A percentile compares a stretch with the other conserved stretches of the same genome.
Evolutionary conservation across 805 yeast species (phyloP).

Genomic region (Wickerhamomyces silvicola): DNA sequence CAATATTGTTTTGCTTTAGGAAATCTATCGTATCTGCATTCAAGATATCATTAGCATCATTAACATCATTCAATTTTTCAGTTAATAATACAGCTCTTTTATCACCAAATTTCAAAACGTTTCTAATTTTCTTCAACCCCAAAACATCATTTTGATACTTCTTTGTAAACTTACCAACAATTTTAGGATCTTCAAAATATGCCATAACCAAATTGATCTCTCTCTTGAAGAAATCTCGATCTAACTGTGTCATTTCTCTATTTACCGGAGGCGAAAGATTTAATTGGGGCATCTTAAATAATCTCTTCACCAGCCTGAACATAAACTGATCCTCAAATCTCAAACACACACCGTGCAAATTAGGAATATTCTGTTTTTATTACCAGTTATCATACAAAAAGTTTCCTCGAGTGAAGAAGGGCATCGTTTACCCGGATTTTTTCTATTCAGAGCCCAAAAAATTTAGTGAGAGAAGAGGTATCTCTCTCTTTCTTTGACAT

Average conservation of each 20-base stretch:
- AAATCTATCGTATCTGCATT: conserved; percentile 37
- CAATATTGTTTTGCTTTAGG: conserved; percentile 41
- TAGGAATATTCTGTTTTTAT: too few species aligned
- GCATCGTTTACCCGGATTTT: too few species aligned
- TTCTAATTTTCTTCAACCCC: conserved; percentile 62
- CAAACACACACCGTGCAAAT: too few species aligned
- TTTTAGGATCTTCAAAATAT: conserved; percentile 57
- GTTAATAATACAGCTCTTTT: conserved; percentile 47
- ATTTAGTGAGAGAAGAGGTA: too few species aligned
- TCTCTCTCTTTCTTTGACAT: conserved; percentile 7
- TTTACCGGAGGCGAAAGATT: conserved; percentile 56
- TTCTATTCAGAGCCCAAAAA: too few species aligned
- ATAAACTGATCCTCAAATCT: too few species aligned
- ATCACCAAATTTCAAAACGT: conserved; percentile 43
- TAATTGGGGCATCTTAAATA: conserved; percentile 6
- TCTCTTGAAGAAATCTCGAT: conserved; percentile 55
- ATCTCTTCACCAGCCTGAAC: too few species aligned
- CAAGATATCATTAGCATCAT: conserved; percentile 32
- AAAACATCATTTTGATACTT: conserved; percentile 53
- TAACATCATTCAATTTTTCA: conserved; percentile 38
- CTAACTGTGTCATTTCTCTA: conserved; percentile 57
- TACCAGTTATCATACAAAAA: too few species aligned
- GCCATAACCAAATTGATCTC: conserved; percentile 62
- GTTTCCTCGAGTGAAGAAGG: too few species aligned
- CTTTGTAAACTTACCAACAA: conserved; percentile 45